Evolutionary conservation across 2,329 filamentous ascomycete genomes (phyloP), one percentile per base, ranked within the genome.

Genomic region (Lachnellula arida): DNA sequence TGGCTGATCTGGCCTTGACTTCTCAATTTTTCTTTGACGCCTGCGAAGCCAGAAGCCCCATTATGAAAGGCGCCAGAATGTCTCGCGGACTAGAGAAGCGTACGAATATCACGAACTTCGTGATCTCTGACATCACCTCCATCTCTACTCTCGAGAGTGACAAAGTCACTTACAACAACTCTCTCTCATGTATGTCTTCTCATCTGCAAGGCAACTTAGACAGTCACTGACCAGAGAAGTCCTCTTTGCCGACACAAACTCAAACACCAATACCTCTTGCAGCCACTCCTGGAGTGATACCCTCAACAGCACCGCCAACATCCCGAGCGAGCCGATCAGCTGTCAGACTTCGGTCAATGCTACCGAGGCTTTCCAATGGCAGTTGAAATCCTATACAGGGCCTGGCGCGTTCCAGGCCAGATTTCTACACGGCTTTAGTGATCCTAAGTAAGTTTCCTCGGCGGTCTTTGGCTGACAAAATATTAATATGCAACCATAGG

Each of bases 171-270:
- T 58, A 15, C 5, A 58, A 65, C 23, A 40, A 51, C 9, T 55
- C 58, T 8, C 40, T 65, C n/a, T 49, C 46, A 11, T 63, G 57
- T 63, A 52, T 46, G 56, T 52, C 11, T 2, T 12, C 25, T 15
- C 7, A 43, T 42, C n/a, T 49, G 28, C 22, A 28, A 2, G 2
- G 9, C 2, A 11, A 11, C 9, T 11, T 11, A 2, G 28, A 32
- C 28, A 11, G 9, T 32, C 28, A 32, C 19, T 15, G 42, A 12
- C 22, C 34, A 5, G 28, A 14, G 39, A 15, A 68, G 67, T 68
- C 60, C 23, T 40, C 49, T 65, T 68, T 60, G 46, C 51, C 17
- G 67, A 69, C 56, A 60, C 55, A 14, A 69, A 69, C 55, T 63
- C 63, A 46, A 65, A 66, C 56, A 66, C 65, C 23, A 59, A 44